Conservation (phyloP, 495 filamentous ascomycete species). For the Daldinia concentrica region DNA sequence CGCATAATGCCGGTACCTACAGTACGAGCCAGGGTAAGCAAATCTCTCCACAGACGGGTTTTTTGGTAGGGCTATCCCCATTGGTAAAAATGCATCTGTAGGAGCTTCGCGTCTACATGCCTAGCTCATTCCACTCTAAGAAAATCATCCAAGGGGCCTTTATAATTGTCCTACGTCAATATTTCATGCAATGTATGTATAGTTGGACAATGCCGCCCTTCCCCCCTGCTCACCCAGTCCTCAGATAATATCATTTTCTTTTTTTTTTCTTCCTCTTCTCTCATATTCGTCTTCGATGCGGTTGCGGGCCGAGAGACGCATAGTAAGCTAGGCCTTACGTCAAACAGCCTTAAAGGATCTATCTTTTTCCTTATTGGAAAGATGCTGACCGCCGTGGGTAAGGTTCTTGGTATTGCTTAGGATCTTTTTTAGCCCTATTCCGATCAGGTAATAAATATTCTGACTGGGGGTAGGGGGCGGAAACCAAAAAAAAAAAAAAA, state of each 20-base stretch:
- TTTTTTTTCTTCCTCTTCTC: background rate
- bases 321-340: conserved; percentile 29
- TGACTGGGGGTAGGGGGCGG: background rate
- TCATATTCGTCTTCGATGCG: background rate
- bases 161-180: conserved; percentile 32
- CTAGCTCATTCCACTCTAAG: background rate
- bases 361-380: background rate
- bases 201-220: conserved; percentile 18
- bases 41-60: background rate
- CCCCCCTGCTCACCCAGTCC: background rate
- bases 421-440: background rate
- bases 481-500: background rate
- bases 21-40: conserved; percentile 1
- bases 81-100: conserved; percentile 4
- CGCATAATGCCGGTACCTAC: conserved; percentile 5
- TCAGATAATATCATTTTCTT: background rate
- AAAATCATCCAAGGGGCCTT: background rate
- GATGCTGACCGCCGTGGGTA: conserved; percentile 2
- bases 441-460: background rate
- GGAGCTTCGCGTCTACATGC: conserved; percentile 22
- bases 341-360: conserved; percentile 3
- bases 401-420: background rate
- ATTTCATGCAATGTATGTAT: conserved; percentile 22
- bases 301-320: conserved; percentile 36
- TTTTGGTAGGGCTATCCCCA: background rate